phyloP scores from a whole-genome alignment of 352 stramenopile genomes.

The Plasmopara muralis region DNA sequence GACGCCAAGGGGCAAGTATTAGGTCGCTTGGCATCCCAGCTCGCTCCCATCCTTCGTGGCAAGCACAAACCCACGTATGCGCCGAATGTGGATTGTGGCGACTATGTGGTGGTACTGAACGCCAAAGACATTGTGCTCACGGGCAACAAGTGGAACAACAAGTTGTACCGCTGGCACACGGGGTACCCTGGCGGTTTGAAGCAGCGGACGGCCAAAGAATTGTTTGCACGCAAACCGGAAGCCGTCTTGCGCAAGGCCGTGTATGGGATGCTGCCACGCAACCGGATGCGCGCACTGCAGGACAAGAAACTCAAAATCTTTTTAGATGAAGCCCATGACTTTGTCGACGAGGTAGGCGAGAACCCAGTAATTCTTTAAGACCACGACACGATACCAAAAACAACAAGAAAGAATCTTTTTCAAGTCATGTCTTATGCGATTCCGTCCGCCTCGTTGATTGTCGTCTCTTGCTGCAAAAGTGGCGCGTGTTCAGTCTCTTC shows the following conservation, averaged over 20 bases:
- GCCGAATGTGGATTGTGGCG: conserved; percentile 96
- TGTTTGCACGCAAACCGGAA: conserved; percentile 93
- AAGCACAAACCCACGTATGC: conserved; percentile 99
- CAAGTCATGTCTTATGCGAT: not conserved
- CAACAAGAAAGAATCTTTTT: too few relatives aligned
- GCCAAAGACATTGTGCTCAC: conserved; percentile 93
- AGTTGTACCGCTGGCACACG: conserved; percentile 98
- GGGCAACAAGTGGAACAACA: conserved; percentile 95
- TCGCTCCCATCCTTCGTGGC: conserved; percentile 94
- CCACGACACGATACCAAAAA: not conserved
- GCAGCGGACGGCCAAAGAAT: conserved; percentile 89
- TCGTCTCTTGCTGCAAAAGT: conserved; percentile 7
- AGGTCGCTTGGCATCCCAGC: conserved; percentile 92
- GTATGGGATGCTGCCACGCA: conserved; percentile 97
- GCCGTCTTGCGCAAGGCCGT: conserved; percentile 95
- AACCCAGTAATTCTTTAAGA: conserved; percentile 76
- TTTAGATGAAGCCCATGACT: conserved; percentile 88
- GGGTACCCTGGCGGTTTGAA: conserved; percentile 96
- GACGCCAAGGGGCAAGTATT: conserved; percentile 95
- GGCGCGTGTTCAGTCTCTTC: conserved; percentile 1
- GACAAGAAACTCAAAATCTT: conserved; percentile 98
- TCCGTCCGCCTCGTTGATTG: conserved; percentile 1
- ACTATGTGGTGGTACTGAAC: conserved; percentile 97
- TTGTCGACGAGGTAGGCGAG: conserved; percentile 81
- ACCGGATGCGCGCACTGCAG: conserved; percentile 92